These are phyloP conservation scores for Arabidopsis suecica DNA, from an alignment of 345 rosid species.

Conservation along the genomic window DNA sequence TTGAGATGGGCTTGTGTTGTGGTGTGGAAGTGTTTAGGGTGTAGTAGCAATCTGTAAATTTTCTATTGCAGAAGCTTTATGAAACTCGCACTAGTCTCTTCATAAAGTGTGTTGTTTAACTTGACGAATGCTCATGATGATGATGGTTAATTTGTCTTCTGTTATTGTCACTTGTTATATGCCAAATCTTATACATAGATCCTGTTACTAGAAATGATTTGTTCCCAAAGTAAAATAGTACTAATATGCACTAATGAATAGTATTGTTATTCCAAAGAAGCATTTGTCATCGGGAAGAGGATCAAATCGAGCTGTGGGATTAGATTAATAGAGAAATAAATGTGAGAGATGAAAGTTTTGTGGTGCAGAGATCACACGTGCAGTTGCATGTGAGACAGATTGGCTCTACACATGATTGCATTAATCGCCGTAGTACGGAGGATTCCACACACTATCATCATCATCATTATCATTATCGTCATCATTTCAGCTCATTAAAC, in stretches of 20 bases:
- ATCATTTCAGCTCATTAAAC: constrained; percentile 5
- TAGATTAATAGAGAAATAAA: constrained; percentile 1
- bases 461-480: not conserved
- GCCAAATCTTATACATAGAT: not conserved
- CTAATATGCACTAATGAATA: not conserved
- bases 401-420: constrained; percentile 49
- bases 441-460: constrained; percentile 18
- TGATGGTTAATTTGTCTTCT: not conserved
- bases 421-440: constrained; percentile 41
- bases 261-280: constrained; percentile 24
- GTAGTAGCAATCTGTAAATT: constrained; percentile 45
- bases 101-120: constrained; percentile 8
- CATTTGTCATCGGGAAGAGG: constrained; percentile 41
- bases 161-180: not conserved
- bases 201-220: not conserved
- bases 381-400: constrained; percentile 46
- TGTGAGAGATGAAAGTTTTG: constrained; percentile 12
- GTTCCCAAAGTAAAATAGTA: not conserved
- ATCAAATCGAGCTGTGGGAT: constrained; percentile 34
- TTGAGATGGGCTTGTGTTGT: constrained; percentile 32
- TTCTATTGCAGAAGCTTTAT: constrained; percentile 36
- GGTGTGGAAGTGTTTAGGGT: constrained; percentile 43
- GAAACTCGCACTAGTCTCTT: constrained; percentile 26
- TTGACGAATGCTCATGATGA: constrained; percentile 1
- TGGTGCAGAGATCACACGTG: constrained; percentile 43